Percentiles rank a stretch among this genome's conserved stretches.
These are phyloP conservation scores for Lachnellula willkommii DNA, from an alignment of 2,329 filamentous ascomycete species.

Conservation along the genomic window DNA sequence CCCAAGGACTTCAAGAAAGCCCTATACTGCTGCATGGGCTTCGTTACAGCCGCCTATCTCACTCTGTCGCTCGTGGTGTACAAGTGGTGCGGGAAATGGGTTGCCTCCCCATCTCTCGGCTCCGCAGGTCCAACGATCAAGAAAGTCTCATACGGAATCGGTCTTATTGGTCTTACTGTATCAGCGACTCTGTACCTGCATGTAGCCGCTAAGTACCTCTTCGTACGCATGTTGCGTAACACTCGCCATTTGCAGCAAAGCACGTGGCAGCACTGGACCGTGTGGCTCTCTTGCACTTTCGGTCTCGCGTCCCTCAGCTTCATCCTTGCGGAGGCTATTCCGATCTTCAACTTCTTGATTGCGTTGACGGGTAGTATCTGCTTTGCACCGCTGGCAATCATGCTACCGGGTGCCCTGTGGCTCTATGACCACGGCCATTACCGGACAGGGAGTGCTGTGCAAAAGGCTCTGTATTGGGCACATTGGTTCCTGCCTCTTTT, in stretches of 20 bases:
- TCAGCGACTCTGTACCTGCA: slow-evolving; percentile 39
- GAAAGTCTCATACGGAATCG: slow-evolving; percentile 57
- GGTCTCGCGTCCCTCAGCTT: slow-evolving; percentile 41
- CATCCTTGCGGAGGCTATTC: slow-evolving; percentile 48
- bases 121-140: slow-evolving; percentile 55
- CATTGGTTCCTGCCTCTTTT: slow-evolving; percentile 34
- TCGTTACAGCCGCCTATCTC: slow-evolving; percentile 53
- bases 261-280: slow-evolving; percentile 45
- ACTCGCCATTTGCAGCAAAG: slow-evolving; percentile 48
- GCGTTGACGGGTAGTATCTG: slow-evolving; percentile 44
- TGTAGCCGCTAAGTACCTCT: slow-evolving; percentile 50
- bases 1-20: slow-evolving; percentile 57
- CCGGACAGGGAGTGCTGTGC: slow-evolving; percentile 30
- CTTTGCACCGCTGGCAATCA: slow-evolving; percentile 46
- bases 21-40: slow-evolving; percentile 51
- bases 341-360: slow-evolving; percentile 49
- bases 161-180: slow-evolving; percentile 49
- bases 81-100: slow-evolving; percentile 56
- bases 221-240: slow-evolving; percentile 49
- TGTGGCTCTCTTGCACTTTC: slow-evolving; percentile 44
- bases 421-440: slow-evolving; percentile 43
- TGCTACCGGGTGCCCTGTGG: slow-evolving; percentile 46
- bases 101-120: slow-evolving; percentile 56
- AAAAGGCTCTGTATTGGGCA: slow-evolving; percentile 29
- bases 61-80: slow-evolving; percentile 51